Evolutionary conservation across 768 basidiomycete genomes (phyloP), one percentile per base, ranked within the genome.

Genomic region (Fomitopsis serialis): DNA sequence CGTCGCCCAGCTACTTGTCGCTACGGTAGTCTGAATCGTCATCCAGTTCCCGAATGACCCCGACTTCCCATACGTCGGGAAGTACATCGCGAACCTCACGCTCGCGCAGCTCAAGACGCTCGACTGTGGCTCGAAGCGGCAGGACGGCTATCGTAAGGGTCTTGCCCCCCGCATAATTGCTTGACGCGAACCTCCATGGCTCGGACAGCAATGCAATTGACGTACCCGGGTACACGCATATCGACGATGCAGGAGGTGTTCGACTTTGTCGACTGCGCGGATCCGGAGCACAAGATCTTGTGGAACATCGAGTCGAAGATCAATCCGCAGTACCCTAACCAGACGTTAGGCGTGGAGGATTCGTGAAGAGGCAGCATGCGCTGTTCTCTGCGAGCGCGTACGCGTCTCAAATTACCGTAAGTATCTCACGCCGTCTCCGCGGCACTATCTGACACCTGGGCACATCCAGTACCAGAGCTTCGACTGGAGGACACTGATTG

Each of bases 301-400:
- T 89, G 83, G 78, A 91, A 91, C 63, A 85, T 92, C 57, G 90
- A 92, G 70, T 87, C 85, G 15, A 89, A 89, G 65, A 77, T 87
- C 53, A 76, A 87, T 56, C 70, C 87, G 3, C 72, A 66, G n/a
- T 60, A 71, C 48, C 74, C 78, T 5, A 74, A 78, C 56, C 70
- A 72, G 36, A 87, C 87, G 17, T 70, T 68, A 15, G 64, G 71
- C 17, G 81, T 82, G 17, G 70, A 79, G 17, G 79, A 80, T 89
- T 89, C 61, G 86, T 87, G 9, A 68, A 66, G 48, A 76, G 73
- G 32, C 87, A 89, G 60, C 74, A 84, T 59, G 77, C 74, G 9
- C 67, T 77, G 40, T 88, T 89, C 59, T 58, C 68, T 23, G 69
- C 68, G 13, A 87, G 84, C 53, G 74, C 77, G n/a, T 89, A 88